Base-by-base conservation (phyloP, 2,329 filamentous ascomycete genomes). In the Monosporascus sp. region DNA sequence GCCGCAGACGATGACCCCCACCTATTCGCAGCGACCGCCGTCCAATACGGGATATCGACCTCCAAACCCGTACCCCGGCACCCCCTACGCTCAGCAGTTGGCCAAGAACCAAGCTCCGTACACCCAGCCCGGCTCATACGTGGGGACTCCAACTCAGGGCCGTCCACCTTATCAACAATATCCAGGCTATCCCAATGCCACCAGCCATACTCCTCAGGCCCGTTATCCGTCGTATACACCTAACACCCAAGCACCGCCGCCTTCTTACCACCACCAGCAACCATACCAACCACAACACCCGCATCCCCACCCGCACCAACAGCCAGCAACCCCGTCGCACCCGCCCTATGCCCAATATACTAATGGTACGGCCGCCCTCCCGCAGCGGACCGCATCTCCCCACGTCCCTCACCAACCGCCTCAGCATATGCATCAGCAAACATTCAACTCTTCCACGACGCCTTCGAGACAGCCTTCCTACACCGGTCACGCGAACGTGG, bases 81-180 rank as follows among this genome's bases (percentile, higher is more conserved):
- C 61, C 17, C 61, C 56, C 48, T 82, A 77, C 57, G 72, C 75
- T 5, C 75, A 77, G 7, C 77, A 78, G 59, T 69, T 80, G 50
- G 74, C 73, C 48, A 83, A 83, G 62, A 70, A 75, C 11, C 76
- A 79, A 53, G 74, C 75, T 7, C 74, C 76, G 0, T 82, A 79
- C 53, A 74, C 76, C 11, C 79, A 82, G 53, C 73, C 78, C 55
- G 70, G 71, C 9, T 72, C 78, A 46, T 81, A 75, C 55, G 72
- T 72, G 35, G 73, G 68, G 43, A 71, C 65, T 18, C 70, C 70
- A 15, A 60, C 67, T 5, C 79, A 77, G 57, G 74, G 70, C 55
- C 73, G 78, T 50, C 71, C 74, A 15, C 68, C 65, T 25, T 66
- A 61, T 49, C 65, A 64, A 20, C 75, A 75, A 52, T 74, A 73